Percentiles rank a stretch among this genome's conserved stretches.
Evolutionary conservation across 768 basidiomycete species (phyloP).

Genomic region (button mushroom (Agaricus bisporus)): DNA sequence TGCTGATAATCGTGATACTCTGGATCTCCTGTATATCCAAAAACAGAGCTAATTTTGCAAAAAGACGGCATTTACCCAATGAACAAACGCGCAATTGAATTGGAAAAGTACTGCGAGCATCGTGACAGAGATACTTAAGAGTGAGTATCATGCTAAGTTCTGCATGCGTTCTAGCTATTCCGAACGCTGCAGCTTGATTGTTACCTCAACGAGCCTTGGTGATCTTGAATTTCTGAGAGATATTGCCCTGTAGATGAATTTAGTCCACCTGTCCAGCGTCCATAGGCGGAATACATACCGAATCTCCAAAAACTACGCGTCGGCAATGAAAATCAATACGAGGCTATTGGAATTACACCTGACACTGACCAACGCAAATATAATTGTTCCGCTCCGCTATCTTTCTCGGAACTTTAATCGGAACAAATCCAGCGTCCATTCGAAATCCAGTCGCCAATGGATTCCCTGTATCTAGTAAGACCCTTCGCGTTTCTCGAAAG

Average conservation of each 20-base stretch:
- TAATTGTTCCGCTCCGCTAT: slow-evolving; percentile 32
- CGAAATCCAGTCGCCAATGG: slow-evolving; percentile 38
- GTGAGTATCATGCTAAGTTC: no score
- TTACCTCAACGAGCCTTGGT: neutral
- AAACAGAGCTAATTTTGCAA: neutral
- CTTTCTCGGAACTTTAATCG: slow-evolving; percentile 31
- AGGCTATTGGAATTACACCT: neutral
- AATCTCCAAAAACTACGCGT: slow-evolving; percentile 42
- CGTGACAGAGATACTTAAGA: no score
- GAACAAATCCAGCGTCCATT: slow-evolving; percentile 29
- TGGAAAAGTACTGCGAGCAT: no score
- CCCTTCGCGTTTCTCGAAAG: neutral
- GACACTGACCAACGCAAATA: slow-evolving; percentile 39
- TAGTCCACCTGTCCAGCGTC: neutral
- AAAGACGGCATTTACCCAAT: neutral
- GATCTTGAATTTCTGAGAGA: slow-evolving; percentile 24
- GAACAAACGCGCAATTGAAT: no score
- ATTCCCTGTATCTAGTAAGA: slow-evolving; percentile 22
- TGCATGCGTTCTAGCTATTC: neutral
- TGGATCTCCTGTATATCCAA: neutral
- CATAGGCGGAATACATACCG: slow-evolving; percentile 26
- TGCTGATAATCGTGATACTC: neutral
- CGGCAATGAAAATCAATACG: neutral
- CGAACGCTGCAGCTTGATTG: neutral
- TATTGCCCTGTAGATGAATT: slow-evolving; percentile 20